Base-by-base conservation (phyloP, 2,329 filamentous ascomycete genomes). In the Botrytis paeoniae region DNA sequence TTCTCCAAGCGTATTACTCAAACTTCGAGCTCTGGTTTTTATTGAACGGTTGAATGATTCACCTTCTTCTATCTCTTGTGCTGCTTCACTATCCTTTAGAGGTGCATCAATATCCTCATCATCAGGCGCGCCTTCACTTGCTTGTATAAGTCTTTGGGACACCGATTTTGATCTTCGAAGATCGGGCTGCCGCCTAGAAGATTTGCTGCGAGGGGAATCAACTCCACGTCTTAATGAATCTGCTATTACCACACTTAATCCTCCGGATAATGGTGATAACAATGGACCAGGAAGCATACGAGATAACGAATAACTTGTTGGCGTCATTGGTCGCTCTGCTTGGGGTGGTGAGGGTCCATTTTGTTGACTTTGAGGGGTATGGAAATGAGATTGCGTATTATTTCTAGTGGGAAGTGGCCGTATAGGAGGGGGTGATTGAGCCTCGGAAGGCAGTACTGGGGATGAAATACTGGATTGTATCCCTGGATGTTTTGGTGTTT, bases 171-270 rank as follows among this genome's bases (percentile, higher is more conserved):
- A 75, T 57, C 77, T 76, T 59, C 76, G 75, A 20, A 80, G 71
- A 20, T 71, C 71, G 18, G 76, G 61, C 64, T 78, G 80, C 51
- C 81, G 78, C 43, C 78, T 80, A 35, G 79, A 77, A 10, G 75
- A 71, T 70, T 76, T 76, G 62, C 77, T 78, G 37, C 82, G 81
- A 51, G 83, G 80, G 35, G 81, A 82, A 14, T 84, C 84, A 74
- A 87, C 83, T 22, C 88, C 87, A 25, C 88, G 86, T n/a, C 89
- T 85, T 39, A 91, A 83, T 35, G 89, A 86, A 75, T 92, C 89
- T 14, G 89, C 89, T 9, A 92, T 88, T 65, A 92, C 87, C 1
- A 87, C 89, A 78, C 85, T 88, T 25, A 92, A 83, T 0, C 86
- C 87, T 2, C 85, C 86, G 3, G 87, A 89, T 1, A 92, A 83